A percentile compares a stretch with the other conserved stretches of the same genome.
Conservation (phyloP, 176 grass and related monocot genomes). For the Paspalum vaginatum region DNA sequence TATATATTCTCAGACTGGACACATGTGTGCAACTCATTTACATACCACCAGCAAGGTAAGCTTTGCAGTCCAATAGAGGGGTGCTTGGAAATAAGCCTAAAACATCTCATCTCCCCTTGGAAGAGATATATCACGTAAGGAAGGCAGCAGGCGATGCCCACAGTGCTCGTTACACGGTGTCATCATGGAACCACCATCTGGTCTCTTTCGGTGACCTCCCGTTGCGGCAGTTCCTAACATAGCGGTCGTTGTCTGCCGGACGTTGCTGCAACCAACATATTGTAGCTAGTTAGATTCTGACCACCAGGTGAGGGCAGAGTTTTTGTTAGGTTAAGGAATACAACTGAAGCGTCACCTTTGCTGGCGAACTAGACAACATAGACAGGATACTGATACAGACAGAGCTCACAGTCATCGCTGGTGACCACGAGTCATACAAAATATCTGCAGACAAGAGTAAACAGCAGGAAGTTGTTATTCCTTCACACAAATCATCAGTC, state of each 20-base stretch:
- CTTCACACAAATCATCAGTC: neutral
- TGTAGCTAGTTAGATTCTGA: constrained; percentile 27
- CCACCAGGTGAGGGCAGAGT: neutral
- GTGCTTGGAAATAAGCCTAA: constrained; percentile 57
- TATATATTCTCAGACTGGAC: constrained; percentile 34
- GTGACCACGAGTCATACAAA: constrained; percentile 95
- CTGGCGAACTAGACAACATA: constrained; percentile 94
- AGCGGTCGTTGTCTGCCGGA: constrained; percentile 77
- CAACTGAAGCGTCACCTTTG: constrained; percentile 53
- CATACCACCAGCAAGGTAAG: constrained; percentile 57
- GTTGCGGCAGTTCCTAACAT: constrained; percentile 88
- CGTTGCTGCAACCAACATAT: constrained; percentile 66
- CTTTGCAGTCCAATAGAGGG: constrained; percentile 37
- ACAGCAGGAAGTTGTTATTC: neutral
- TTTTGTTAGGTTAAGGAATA: neutral
- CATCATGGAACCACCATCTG: constrained; percentile 96
- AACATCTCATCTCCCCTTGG: constrained; percentile 50
- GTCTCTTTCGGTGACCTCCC: constrained; percentile 86
- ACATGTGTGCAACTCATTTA: constrained; percentile 41
- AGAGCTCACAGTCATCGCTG: constrained; percentile 92
- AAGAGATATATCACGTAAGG: constrained; percentile 40
- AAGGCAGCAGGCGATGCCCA: neutral
- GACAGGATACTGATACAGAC: constrained; percentile 95
- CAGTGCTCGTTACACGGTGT: constrained; percentile 56
- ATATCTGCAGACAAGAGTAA: constrained; percentile 68